Base-by-base conservation (phyloP, 495 filamentous ascomycete genomes). In the Hypomontagnella monticulosa region DNA sequence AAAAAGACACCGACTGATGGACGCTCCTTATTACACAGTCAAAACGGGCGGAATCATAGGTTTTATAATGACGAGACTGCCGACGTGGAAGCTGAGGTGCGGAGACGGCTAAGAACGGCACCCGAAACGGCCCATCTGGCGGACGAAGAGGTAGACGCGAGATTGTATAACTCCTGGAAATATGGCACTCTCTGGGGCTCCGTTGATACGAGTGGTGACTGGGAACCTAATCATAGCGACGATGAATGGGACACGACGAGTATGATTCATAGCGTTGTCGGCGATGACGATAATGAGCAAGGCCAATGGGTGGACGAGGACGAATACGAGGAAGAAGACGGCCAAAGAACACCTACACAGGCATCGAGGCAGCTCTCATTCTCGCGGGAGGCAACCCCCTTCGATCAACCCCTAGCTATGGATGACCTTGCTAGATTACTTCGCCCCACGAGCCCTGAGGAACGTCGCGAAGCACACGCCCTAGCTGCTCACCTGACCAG, bases 91-190 rank as follows among this genome's bases (percentile, higher is more conserved):
- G 77, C 76, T 0, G 89, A 93, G 67, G 86, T 91, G 66, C 83
- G 91, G 42, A 84, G 83, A 47, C 80, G 88, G 44, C 61, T 86
- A 42, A 57, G 75, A 64, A 48, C 66, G 20, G 48, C 51, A 9
- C 61, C 37, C n/a, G 68, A 69, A 48, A 73, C 47, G 4, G 57
- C 56, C 12, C 59, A 47, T 51, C 68, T 23, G 57, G 73, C 23
- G 78, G 92, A 94, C 49, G 79, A 82, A n/a, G 84, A 86, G 42
- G 76, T 97, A 4, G 89, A 91, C 61, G 81, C 85, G 1, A 88
- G 82, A 42, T 76, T 96, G 3, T 97, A 97, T 74, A 77, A 76
- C 10, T 93, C 92, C 85, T 97, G 91, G 88, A 86, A 87, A 36
- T 72, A 78, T 16, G 91, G 89, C 15, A 92, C 91, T 27, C 92